phyloP scores from a whole-genome alignment of 2,329 filamentous ascomycete species.

The Sclerotinia minor region DNA sequence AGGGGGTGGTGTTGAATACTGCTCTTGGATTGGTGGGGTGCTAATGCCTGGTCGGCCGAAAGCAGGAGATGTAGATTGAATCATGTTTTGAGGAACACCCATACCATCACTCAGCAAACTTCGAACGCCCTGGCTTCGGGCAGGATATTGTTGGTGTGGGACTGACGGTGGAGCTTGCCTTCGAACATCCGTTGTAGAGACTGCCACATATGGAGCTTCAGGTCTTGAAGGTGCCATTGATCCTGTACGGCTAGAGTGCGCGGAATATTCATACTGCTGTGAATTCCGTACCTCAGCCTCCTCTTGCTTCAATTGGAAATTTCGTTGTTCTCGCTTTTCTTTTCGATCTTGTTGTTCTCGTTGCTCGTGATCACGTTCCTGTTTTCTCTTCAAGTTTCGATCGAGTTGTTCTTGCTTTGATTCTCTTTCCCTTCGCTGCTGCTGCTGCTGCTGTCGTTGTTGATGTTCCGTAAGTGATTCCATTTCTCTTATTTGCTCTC shows the following conservation, averaged over 20 bases:
- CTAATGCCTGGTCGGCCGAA: constrained; percentile 36
- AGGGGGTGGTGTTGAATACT: constrained; percentile 33
- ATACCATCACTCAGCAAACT: constrained; percentile 36
- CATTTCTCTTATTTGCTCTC: constrained; percentile 13
- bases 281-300: constrained; percentile 38
- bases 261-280: constrained; percentile 42
- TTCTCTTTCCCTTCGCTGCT: constrained; percentile 16
- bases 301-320: constrained; percentile 41
- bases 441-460: background rate
- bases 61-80: constrained; percentile 36
- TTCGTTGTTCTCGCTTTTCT: constrained; percentile 33
- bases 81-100: constrained; percentile 31
- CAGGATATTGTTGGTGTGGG: constrained; percentile 30
- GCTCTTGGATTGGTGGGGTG: constrained; percentile 35
- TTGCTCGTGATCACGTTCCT: constrained; percentile 24
- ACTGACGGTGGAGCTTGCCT: constrained; percentile 34
- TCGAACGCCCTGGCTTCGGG: constrained; percentile 34
- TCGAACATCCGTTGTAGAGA: constrained; percentile 3
- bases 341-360: constrained; percentile 25
- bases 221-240: constrained; percentile 33
- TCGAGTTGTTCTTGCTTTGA: constrained; percentile 12
- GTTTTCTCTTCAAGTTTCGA: constrained; percentile 25
- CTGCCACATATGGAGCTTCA: constrained; percentile 29
- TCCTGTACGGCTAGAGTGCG: constrained; percentile 31
- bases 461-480: background rate